Evolutionary conservation across 179 eudicot species (phyloP).

Genomic region (Beta lomatogona): DNA sequence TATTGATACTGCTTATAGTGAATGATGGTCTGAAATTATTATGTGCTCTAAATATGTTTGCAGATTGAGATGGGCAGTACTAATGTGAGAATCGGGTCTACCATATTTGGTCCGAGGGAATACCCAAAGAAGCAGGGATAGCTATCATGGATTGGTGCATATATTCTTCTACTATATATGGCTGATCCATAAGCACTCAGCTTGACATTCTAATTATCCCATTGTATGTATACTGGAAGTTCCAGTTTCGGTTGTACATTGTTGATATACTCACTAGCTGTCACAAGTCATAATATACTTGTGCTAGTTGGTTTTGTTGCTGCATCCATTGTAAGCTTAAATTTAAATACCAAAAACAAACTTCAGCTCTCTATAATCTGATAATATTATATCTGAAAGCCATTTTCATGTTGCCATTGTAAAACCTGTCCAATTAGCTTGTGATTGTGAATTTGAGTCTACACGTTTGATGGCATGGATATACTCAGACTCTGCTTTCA

Average conservation of each 20-base stretch:
- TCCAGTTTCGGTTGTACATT: neutral
- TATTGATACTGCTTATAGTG: too few relatives aligned
- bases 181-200: neutral
- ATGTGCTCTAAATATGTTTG: slow-evolving; percentile 23
- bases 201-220: neutral
- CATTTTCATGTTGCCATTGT: neutral
- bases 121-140: slow-evolving; percentile 58
- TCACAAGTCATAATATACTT: neutral
- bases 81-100: slow-evolving; percentile 89
- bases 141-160: neutral
- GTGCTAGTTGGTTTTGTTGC: neutral
- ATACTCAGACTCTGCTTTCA: too few relatives aligned
- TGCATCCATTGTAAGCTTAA: neutral
- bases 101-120: slow-evolving; percentile 93
- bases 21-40: neutral
- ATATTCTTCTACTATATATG: neutral
- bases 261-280: neutral
- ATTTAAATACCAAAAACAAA: neutral
- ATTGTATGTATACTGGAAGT: neutral
- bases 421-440: too few relatives aligned
- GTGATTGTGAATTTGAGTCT: too few relatives aligned
- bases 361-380: neutral
- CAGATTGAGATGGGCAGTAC: slow-evolving; percentile 97
- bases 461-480: too few relatives aligned
- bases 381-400: neutral